phyloP scores from a whole-genome alignment of 2,329 filamentous ascomycete species.

The Lachnellula suecica region DNA sequence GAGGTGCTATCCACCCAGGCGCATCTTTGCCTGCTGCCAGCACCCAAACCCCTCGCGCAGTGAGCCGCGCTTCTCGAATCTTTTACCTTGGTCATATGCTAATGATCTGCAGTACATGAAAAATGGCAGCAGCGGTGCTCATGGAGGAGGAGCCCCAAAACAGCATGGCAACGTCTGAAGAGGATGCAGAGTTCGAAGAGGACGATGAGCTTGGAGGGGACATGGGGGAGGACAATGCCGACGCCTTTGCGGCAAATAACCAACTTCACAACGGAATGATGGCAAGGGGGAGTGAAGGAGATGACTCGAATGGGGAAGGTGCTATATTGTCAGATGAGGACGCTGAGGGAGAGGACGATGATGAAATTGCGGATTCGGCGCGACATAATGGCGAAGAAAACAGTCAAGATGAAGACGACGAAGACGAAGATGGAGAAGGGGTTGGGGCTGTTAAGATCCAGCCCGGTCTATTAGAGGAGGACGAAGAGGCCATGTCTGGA shows the following conservation, averaged over 20 bases:
- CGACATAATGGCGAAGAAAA: constrained; percentile 38
- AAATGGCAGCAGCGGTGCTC: constrained; percentile 31
- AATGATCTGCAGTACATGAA: constrained; percentile 22
- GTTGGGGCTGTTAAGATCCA: constrained; percentile 36
- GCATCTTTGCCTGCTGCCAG: constrained; percentile 1
- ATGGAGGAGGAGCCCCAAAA: constrained; percentile 33
- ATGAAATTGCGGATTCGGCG: constrained; percentile 24
- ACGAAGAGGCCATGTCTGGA: constrained; percentile 36
- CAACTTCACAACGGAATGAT: constrained; percentile 34
- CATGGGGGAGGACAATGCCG: constrained; percentile 27
- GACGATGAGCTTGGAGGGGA: constrained; percentile 30
- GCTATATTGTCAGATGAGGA: constrained; percentile 31
- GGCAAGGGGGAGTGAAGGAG: constrained; percentile 19
- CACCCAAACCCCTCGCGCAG: neutral
- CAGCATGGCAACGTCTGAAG: constrained; percentile 34
- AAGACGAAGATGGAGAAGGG: constrained; percentile 36
- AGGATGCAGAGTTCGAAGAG: constrained; percentile 36
- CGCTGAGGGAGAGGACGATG: constrained; percentile 36
- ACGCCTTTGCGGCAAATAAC: constrained; percentile 34
- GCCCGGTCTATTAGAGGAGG: constrained; percentile 30
- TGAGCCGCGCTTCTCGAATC: neutral
- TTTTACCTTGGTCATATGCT: constrained; percentile 7
- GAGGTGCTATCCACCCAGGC: neutral
- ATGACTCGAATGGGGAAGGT: constrained; percentile 35
- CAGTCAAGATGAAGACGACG: constrained; percentile 43